A percentile compares a stretch with the other conserved stretches of the same genome.
Conservation (phyloP, 208 protist species). For the Trypanosoma lewisi region DNA sequence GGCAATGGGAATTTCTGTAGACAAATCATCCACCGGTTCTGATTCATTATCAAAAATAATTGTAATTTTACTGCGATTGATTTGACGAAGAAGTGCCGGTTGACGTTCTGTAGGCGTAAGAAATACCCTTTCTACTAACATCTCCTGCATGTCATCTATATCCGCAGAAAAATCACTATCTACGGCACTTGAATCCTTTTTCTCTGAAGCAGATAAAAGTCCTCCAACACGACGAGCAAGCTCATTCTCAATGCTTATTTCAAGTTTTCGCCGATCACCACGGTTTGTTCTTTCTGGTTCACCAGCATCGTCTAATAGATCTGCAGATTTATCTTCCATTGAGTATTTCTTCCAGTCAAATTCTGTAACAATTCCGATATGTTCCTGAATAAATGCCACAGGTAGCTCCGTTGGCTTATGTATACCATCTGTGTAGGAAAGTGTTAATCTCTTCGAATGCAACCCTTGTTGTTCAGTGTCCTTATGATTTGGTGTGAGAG, state of each 20-base stretch:
- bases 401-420: background rate
- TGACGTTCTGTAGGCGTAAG: conserved; percentile 64
- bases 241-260: conserved; percentile 73
- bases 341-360: conserved; percentile 52
- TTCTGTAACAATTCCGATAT: conserved; percentile 10
- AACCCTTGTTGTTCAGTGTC: background rate
- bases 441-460: background rate
- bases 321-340: conserved; percentile 16
- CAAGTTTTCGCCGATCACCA: conserved; percentile 47
- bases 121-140: conserved; percentile 85
- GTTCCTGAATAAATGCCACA: background rate
- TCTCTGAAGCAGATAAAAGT: conserved; percentile 54
- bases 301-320: conserved; percentile 27
- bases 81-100: conserved; percentile 68
- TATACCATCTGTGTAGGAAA: background rate
- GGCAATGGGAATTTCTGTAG: background rate
- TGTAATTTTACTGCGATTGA: conserved; percentile 80
- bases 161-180: conserved; percentile 81
- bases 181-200: conserved; percentile 42
- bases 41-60: conserved; percentile 48
- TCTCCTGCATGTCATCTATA: conserved; percentile 64
- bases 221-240: conserved; percentile 53
- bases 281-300: conserved; percentile 9
- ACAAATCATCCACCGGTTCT: conserved; percentile 1
- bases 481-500: background rate